Evolutionary conservation across 129 eudicot species (phyloP).

Genomic region (Lonicera japonica): DNA sequence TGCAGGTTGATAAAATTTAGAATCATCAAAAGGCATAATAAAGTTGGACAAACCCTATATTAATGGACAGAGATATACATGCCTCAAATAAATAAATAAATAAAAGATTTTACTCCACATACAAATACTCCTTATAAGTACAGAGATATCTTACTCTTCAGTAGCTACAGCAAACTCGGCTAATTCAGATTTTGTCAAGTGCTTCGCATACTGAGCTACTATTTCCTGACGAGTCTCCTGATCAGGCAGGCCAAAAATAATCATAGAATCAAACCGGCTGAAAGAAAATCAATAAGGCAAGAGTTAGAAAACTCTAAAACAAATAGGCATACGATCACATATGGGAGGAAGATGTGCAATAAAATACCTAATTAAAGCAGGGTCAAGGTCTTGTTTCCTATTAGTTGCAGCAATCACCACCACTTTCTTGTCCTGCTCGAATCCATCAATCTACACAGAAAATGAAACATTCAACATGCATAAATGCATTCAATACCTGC

Average conservation of each 20-base stretch:
- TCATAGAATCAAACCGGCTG: slow-evolving; percentile 97
- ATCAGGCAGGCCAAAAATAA: slow-evolving; percentile 80
- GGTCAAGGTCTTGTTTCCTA: slow-evolving; percentile 95
- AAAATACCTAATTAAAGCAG: slow-evolving; percentile 82
- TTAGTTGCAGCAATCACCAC: slow-evolving; percentile 97
- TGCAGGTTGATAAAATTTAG: background rate
- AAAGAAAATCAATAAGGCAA: slow-evolving; percentile 10
- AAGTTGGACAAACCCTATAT: background rate
- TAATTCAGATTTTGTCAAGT: slow-evolving; percentile 65
- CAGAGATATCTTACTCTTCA: slow-evolving; percentile 48
- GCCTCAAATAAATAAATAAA: background rate
- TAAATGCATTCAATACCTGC: background rate
- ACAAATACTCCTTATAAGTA: no score
- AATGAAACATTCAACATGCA: background rate
- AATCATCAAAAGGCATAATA: background rate
- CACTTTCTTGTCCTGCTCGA: slow-evolving; percentile 97
- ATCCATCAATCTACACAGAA: slow-evolving; percentile 81
- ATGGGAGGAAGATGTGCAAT: background rate
- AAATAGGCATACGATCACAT: background rate
- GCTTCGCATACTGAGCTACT: slow-evolving; percentile 92
- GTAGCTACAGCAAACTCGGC: slow-evolving; percentile 68
- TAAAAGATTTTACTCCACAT: no score
- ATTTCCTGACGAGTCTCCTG: slow-evolving; percentile 81
- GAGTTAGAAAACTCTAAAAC: slow-evolving; percentile 10
- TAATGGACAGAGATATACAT: background rate